Evolutionary conservation across 2,329 filamentous ascomycete genomes (phyloP).

Genomic region (Fusarium euwallaceae): DNA sequence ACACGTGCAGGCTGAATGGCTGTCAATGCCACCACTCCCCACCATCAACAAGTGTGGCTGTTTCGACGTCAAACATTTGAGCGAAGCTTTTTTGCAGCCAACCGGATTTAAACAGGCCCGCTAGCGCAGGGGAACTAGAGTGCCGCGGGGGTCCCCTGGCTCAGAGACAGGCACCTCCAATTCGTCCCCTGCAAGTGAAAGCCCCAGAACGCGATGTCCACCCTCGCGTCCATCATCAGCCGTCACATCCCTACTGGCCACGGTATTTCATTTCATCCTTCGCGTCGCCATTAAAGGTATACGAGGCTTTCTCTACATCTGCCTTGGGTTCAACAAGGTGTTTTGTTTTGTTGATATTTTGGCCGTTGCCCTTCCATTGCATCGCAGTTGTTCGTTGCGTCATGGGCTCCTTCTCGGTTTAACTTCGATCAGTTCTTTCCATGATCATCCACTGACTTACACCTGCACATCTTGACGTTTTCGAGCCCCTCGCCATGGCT

Average conservation of each 20-base stretch:
- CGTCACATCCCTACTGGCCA: slow-evolving; percentile 38
- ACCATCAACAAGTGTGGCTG: slow-evolving; percentile 1
- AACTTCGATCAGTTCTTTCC: slow-evolving; percentile 4
- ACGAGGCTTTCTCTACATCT: slow-evolving; percentile 17
- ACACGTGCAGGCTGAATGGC: neutral
- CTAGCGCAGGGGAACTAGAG: slow-evolving; percentile 28
- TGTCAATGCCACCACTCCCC: neutral
- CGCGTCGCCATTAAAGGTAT: slow-evolving; percentile 15
- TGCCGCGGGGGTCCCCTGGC: slow-evolving; percentile 10
- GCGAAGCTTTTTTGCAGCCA: slow-evolving; percentile 3
- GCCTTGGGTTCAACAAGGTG: slow-evolving; percentile 5
- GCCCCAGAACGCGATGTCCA: slow-evolving; percentile 11
- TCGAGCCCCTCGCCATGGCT: slow-evolving; percentile 60
- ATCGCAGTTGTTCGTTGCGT: neutral
- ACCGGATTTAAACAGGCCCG: slow-evolving; percentile 15
- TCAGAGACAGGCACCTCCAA: slow-evolving; percentile 9
- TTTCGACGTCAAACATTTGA: neutral
- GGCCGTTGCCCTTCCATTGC: neutral
- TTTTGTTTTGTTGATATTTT: neutral
- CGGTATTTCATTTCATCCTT: slow-evolving; percentile 36
- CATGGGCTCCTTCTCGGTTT: slow-evolving; percentile 23
- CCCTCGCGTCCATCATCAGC: slow-evolving; percentile 31
- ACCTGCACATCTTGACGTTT: slow-evolving; percentile 14
- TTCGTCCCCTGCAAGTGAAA: slow-evolving; percentile 4
- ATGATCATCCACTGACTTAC: slow-evolving; percentile 38